phyloP scores from a whole-genome alignment of 2,329 filamentous ascomycete species.

The Keithomyces neogunnii region DNA sequence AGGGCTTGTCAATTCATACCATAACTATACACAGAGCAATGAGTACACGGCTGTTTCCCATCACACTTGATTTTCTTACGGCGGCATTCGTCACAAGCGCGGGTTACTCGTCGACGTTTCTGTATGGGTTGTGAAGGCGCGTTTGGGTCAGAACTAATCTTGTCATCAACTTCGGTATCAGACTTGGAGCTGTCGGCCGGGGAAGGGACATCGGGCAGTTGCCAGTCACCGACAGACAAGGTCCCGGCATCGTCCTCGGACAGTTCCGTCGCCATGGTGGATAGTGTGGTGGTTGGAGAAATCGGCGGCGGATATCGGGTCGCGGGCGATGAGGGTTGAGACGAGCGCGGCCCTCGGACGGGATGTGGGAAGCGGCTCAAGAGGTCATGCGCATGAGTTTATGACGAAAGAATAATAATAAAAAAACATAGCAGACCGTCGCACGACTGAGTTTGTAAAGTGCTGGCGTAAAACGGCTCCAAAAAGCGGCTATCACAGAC shows the following conservation, averaged over 20 bases:
- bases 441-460: background rate
- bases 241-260: slow-evolving; percentile 35
- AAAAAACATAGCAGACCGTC: background rate
- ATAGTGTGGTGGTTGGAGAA: slow-evolving; percentile 3
- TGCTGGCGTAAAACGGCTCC: background rate
- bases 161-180: slow-evolving; percentile 31
- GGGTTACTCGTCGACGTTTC: slow-evolving; percentile 69
- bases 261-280: slow-evolving; percentile 28
- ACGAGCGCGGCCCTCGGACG: slow-evolving; percentile 6
- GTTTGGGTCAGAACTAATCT: slow-evolving; percentile 20
- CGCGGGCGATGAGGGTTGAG: background rate
- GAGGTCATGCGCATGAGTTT: slow-evolving; percentile 8
- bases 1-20: slow-evolving; percentile 45
- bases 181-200: slow-evolving; percentile 36
- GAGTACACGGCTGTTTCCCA: slow-evolving; percentile 81
- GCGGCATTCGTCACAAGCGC: slow-evolving; percentile 75
- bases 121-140: slow-evolving; percentile 52
- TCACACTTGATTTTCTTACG: slow-evolving; percentile 86
- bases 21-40: slow-evolving; percentile 98
- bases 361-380: slow-evolving; percentile 2
- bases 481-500: background rate
- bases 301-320: background rate
- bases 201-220: slow-evolving; percentile 26
- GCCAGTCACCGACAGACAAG: slow-evolving; percentile 26
- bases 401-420: background rate